Evolutionary conservation across 371 early-diverging fungal species (phyloP).

Genomic region (Mucor mucedo): DNA sequence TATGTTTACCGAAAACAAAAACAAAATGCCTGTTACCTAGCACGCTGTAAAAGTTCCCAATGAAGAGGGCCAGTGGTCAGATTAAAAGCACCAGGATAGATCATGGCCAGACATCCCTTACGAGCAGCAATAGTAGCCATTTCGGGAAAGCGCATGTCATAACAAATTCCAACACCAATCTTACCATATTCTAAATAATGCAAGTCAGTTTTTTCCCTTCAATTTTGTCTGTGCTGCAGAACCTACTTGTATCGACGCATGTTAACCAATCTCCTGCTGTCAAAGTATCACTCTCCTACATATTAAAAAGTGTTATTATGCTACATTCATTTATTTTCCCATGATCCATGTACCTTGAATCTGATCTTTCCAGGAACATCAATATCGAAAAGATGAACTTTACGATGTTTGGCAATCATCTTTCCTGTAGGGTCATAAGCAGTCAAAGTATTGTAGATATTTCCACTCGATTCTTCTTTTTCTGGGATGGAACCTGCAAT

Average conservation of each 20-base stretch:
- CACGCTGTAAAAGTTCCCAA: conserved; percentile 93
- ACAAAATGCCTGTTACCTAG: conserved; percentile 58
- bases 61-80: conserved; percentile 93
- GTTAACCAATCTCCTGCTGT: conserved; percentile 78
- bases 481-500: conserved; percentile 94
- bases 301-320: neutral
- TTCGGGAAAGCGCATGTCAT: conserved; percentile 96
- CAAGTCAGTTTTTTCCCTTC: conserved; percentile 1
- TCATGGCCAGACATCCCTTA: conserved; percentile 88
- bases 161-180: conserved; percentile 95
- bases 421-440: conserved; percentile 82
- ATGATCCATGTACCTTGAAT: conserved; percentile 64
- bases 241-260: conserved; percentile 75
- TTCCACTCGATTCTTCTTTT: conserved; percentile 54
- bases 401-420: conserved; percentile 70
- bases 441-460: conserved; percentile 91
- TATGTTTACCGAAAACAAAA: neutral
- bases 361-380: conserved; percentile 91
- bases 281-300: conserved; percentile 84
- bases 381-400: conserved; percentile 96
- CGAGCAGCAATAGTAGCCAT: conserved; percentile 93
- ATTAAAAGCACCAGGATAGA: conserved; percentile 98
- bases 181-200: conserved; percentile 69
- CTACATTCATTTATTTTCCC: neutral
- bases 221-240: neutral